phyloP scores from a whole-genome alignment of 2,329 filamentous ascomycete genomes.

The Venturia carpophila region DNA sequence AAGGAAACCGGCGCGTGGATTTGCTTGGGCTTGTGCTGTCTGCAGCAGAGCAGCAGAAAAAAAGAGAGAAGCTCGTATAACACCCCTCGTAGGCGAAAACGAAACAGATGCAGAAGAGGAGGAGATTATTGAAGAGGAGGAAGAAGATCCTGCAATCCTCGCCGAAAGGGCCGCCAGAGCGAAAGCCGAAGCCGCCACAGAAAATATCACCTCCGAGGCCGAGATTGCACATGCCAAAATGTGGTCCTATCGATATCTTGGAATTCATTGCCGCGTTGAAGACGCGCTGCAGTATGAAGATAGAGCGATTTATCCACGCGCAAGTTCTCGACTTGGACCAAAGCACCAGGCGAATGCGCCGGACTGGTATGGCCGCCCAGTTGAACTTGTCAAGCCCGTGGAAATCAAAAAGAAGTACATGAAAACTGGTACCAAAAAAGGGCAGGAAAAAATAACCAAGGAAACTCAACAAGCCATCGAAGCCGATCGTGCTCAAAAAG shows the following conservation, averaged over 20 bases:
- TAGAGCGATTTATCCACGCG: conserved; percentile 83
- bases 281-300: conserved; percentile 96
- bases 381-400: conserved; percentile 82
- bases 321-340: conserved; percentile 83
- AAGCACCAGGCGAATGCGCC: conserved; percentile 82
- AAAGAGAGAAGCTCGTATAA: conserved; percentile 82
- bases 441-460: conserved; percentile 68
- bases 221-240: conserved; percentile 88
- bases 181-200: conserved; percentile 43
- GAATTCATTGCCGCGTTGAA: conserved; percentile 89
- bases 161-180: conserved; percentile 57
- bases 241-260: conserved; percentile 94
- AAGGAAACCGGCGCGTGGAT: conserved; percentile 94
- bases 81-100: conserved; percentile 57
- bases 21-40: conserved; percentile 94
- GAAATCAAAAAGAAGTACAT: conserved; percentile 74
- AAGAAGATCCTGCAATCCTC: conserved; percentile 47
- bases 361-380: conserved; percentile 76
- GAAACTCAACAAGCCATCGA: conserved; percentile 73
- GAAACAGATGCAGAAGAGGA: conserved; percentile 54
- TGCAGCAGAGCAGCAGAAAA: conserved; percentile 95
- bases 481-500: conserved; percentile 68
- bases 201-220: conserved; percentile 63
- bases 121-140: conserved; percentile 58
- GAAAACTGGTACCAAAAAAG: conserved; percentile 57